Conservation (phyloP, 371 early-diverging fungal genomes). For the Dichotomocladium elegans region DNA sequence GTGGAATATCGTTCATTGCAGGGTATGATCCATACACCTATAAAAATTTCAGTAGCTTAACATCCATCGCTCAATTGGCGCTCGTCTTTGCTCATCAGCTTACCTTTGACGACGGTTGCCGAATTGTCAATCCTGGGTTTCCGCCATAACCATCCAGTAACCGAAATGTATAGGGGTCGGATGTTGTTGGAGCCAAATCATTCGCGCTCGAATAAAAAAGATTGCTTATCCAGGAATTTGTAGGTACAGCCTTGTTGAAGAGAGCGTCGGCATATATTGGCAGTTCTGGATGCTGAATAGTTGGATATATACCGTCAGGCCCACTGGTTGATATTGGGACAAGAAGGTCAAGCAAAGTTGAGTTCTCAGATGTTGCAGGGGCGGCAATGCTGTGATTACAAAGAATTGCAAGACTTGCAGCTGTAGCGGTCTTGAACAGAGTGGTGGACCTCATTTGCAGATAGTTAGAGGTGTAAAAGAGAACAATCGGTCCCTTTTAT, state of each 20-base stretch:
- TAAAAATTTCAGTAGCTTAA: background rate
- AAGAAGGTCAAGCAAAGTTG: background rate
- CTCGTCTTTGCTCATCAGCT: too few relatives aligned
- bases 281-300: constrained; percentile 25
- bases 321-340: constrained; percentile 2
- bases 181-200: constrained; percentile 37
- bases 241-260: constrained; percentile 26
- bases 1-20: constrained; percentile 37
- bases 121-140: constrained; percentile 37
- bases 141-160: constrained; percentile 39
- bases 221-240: constrained; percentile 48
- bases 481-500: background rate
- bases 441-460: background rate
- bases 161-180: constrained; percentile 44
- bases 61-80: too few relatives aligned
- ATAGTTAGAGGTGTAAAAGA: too few relatives aligned
- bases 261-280: constrained; percentile 28
- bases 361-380: background rate
- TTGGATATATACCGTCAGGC: background rate
- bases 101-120: constrained; percentile 12
- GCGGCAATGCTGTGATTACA: background rate
- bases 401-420: background rate
- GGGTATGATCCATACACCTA: constrained; percentile 34
- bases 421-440: background rate
- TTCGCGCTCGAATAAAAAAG: constrained; percentile 40